Evolutionary conservation across 2,329 filamentous ascomycete species (phyloP).

Genomic region (Microdochium nivale): DNA sequence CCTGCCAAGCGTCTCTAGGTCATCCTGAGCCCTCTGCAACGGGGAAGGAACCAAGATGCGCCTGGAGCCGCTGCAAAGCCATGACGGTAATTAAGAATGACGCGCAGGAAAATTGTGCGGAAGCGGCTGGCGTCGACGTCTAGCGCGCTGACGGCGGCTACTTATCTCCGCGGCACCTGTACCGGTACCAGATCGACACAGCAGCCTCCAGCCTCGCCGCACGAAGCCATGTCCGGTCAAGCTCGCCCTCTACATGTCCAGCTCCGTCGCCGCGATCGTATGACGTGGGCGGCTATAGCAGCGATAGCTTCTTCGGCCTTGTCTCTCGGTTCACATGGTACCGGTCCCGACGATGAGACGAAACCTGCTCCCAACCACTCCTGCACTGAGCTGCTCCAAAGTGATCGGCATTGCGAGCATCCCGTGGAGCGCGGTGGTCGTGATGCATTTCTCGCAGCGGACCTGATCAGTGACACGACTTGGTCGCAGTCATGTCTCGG

Average conservation of each 20-base stretch:
- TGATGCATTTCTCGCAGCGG: too few species aligned
- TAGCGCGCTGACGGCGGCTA: background rate
- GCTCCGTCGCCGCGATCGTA: background rate
- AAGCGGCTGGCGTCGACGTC: conserved; percentile 11
- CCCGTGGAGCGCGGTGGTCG: too few species aligned
- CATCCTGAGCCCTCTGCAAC: background rate
- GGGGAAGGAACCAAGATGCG: conserved; percentile 11
- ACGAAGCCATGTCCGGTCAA: background rate
- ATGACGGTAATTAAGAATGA: conserved; percentile 41
- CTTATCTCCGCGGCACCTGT: background rate
- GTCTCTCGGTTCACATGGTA: background rate
- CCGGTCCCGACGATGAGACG: background rate
- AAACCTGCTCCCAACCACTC: background rate
- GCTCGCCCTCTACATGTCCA: background rate
- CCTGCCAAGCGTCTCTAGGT: background rate
- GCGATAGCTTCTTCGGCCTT: background rate
- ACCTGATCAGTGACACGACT: too few species aligned
- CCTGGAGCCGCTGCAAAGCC: conserved; percentile 43
- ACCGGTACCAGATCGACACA: background rate
- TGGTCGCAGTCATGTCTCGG: too few species aligned
- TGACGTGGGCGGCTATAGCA: background rate
- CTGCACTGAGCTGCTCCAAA: background rate
- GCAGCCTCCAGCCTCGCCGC: background rate
- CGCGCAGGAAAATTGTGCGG: conserved; percentile 16
- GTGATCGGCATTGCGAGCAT: too few species aligned